Evolutionary conservation across 306 rosid species (phyloP).

Genomic region (Vigna hirtella): DNA sequence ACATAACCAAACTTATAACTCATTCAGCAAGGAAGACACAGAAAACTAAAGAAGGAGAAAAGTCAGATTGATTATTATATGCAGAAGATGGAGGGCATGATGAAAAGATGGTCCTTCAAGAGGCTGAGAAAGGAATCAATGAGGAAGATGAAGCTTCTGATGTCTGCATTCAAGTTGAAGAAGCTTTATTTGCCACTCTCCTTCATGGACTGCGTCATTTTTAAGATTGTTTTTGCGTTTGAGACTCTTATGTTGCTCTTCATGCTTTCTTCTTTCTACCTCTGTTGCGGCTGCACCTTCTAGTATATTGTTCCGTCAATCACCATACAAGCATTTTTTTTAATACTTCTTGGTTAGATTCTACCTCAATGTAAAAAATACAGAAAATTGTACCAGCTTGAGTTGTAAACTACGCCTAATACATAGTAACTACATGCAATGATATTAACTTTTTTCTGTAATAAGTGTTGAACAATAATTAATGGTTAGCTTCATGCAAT

Average conservation of each 20-base stretch:
- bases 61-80: background rate
- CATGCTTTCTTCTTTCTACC: conserved; percentile 61
- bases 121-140: conserved; percentile 50
- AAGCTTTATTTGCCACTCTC: conserved; percentile 50
- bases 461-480: background rate
- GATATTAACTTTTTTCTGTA: background rate
- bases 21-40: background rate
- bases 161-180: conserved; percentile 61
- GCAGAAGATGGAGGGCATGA: conserved; percentile 40
- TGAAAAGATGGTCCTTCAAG: conserved; percentile 66
- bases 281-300: conserved; percentile 77
- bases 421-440: too few species aligned
- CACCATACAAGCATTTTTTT: background rate
- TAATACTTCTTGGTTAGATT: background rate
- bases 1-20: conserved; percentile 6
- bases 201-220: conserved; percentile 56
- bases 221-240: conserved; percentile 59
- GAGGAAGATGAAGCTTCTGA: conserved; percentile 51
- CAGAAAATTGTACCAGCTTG: background rate
- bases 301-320: conserved; percentile 40
- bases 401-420: background rate
- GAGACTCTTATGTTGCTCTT: conserved; percentile 68
- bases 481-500: background rate
- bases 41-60: background rate
- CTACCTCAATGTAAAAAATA: background rate